A percentile compares a stretch with the other conserved stretches of the same genome.
These are phyloP conservation scores for Geum urbanum DNA, from an alignment of 306 rosid species.

Conservation along the genomic window DNA sequence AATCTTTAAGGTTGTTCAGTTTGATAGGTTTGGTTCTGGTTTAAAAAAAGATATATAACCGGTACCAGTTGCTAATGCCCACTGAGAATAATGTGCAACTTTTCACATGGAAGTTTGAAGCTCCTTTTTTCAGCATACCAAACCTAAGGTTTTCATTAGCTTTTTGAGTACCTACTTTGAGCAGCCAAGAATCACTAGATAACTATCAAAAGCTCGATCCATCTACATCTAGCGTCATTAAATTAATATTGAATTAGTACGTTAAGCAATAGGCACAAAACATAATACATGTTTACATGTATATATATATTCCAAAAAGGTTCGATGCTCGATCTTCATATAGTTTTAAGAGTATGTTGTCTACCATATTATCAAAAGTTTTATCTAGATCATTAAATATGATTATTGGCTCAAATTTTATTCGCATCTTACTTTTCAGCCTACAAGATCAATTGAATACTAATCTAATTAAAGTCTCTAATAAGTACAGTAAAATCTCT, in stretches of 20 bases:
- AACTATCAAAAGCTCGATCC: background rate
- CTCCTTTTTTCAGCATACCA: background rate
- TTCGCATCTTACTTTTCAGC: constrained; percentile 5
- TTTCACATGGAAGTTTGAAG: constrained; percentile 5
- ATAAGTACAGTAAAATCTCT: too few species aligned
- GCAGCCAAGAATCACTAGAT: background rate
- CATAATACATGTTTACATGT: too few species aligned
- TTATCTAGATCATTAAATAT: background rate
- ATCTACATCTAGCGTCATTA: background rate
- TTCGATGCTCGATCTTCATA: background rate
- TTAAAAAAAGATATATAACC: too few species aligned
- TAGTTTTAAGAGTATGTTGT: background rate
- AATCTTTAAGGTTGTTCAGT: too few species aligned
- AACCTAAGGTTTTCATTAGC: background rate
- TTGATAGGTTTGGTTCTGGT: too few species aligned
- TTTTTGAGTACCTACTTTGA: background rate
- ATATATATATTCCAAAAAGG: background rate
- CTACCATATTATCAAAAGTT: background rate
- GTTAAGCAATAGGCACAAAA: too few species aligned
- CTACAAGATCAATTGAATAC: background rate
- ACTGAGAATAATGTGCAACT: background rate
- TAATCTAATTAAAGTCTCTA: background rate
- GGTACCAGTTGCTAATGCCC: too few species aligned
- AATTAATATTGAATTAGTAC: too few species aligned
- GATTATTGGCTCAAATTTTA: background rate